Conservation (phyloP, 192 early-diverging fungal genomes). For the Podila horticola region DNA sequence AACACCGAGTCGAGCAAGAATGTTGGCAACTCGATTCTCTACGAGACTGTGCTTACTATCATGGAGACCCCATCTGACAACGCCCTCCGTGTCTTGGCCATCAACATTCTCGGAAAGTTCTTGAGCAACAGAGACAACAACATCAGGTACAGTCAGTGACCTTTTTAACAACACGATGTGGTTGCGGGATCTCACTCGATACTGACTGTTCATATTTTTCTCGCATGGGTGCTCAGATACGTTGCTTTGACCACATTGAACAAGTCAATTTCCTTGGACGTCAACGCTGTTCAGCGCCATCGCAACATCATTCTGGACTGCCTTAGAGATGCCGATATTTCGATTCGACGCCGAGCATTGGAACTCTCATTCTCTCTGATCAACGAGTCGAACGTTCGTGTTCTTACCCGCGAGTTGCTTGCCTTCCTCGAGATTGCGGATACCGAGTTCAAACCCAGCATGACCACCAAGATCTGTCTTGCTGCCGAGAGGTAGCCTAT, state of each 20-base stretch:
- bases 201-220: background rate
- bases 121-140: constrained; percentile 97
- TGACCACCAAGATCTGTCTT: constrained; percentile 90
- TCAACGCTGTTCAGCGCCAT: constrained; percentile 96
- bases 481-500: constrained; percentile 79
- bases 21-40: constrained; percentile 97
- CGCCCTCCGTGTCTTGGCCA: constrained; percentile 92
- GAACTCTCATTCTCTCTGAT: constrained; percentile 97
- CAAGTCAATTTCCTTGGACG: constrained; percentile 88
- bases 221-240: constrained; percentile 65
- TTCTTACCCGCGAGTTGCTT: constrained; percentile 92
- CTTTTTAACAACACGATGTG: background rate
- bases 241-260: constrained; percentile 98
- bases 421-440: constrained; percentile 94
- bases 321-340: constrained; percentile 93
- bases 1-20: constrained; percentile 95
- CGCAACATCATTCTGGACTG: constrained; percentile 97
- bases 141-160: constrained; percentile 72
- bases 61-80: constrained; percentile 94
- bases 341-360: constrained; percentile 94
- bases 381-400: constrained; percentile 91
- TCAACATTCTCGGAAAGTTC: constrained; percentile 98
- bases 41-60: constrained; percentile 97
- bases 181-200: background rate
- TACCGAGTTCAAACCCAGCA: constrained; percentile 87